phyloP scores from a whole-genome alignment of 2,329 filamentous ascomycete genomes.

The Aspergillus latus region DNA sequence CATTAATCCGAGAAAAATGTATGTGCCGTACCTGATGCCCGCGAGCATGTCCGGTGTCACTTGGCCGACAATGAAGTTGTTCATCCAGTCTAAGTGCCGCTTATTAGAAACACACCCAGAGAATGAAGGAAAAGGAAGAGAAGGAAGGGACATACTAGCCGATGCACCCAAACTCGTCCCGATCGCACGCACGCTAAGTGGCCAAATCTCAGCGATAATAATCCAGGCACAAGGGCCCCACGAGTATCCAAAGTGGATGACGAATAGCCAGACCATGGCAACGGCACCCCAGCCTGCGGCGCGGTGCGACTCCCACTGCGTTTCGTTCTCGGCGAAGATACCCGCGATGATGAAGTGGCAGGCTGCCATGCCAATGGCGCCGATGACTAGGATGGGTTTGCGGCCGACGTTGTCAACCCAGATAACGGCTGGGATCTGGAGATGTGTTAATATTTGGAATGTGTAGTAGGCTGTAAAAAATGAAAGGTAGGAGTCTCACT shows the following conservation, averaged over 20 bases:
- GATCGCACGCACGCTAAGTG: constrained; percentile 66
- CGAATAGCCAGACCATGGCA: constrained; percentile 64
- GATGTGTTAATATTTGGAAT: background rate
- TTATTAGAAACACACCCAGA: background rate
- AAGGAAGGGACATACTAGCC: constrained; percentile 39
- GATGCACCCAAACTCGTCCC: constrained; percentile 43
- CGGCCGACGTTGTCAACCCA: constrained; percentile 45
- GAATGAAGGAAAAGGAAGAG: background rate
- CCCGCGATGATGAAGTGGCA: constrained; percentile 72
- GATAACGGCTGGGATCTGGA: constrained; percentile 39
- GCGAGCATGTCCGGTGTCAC: constrained; percentile 68
- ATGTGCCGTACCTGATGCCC: constrained; percentile 67
- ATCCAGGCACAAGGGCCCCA: constrained; percentile 72
- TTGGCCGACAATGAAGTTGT: constrained; percentile 63
- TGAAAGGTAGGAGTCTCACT: background rate
- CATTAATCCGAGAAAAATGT: constrained; percentile 67
- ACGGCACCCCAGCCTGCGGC: constrained; percentile 70
- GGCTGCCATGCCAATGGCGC: constrained; percentile 68
- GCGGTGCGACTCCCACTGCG: constrained; percentile 54
- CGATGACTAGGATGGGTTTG: constrained; percentile 41
- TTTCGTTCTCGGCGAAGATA: constrained; percentile 57
- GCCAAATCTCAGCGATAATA: constrained; percentile 72
- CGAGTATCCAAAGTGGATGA: constrained; percentile 71
- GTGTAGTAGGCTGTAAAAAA: constrained; percentile 24
- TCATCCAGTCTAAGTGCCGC: constrained; percentile 48